These are phyloP conservation scores for Coelastrella sp. DNA, from an alignment of 139 green algal genomes.

Conservation along the genomic window DNA sequence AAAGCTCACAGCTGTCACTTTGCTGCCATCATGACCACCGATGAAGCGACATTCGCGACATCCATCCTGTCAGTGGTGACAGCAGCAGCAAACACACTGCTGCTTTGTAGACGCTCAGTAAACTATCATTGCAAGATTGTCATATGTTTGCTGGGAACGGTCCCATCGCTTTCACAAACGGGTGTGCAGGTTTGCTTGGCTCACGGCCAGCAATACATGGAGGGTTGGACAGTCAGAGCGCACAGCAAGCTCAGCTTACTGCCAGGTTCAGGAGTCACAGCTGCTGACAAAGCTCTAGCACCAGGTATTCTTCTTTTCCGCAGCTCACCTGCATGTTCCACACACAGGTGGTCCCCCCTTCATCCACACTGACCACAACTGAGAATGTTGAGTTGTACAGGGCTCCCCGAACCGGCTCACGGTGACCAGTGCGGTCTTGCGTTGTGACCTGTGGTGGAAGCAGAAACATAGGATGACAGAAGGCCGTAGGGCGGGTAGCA, in stretches of 20 bases:
- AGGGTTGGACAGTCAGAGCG: no score
- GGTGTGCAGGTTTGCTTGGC: no score
- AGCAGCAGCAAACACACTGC: no score
- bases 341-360: conserved; percentile 77
- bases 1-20: conserved; percentile 81
- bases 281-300: neutral
- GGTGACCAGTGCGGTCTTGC: conserved; percentile 69
- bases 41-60: conserved; percentile 71
- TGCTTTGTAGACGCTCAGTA: no score
- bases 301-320: neutral
- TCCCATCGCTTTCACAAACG: no score
- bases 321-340: conserved; percentile 73
- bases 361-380: conserved; percentile 79
- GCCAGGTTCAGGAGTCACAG: neutral
- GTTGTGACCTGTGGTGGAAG: conserved; percentile 48
- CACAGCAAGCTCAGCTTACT: no score
- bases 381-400: conserved; percentile 80
- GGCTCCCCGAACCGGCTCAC: conserved; percentile 55
- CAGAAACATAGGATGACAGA: neutral
- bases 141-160: no score
- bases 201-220: no score
- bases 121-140: no score
- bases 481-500: no score
- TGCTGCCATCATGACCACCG: conserved; percentile 59
- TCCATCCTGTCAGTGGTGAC: conserved; percentile 42